Conservation (phyloP, 768 basidiomycete species). For the Auriscalpium vulgare region DNA sequence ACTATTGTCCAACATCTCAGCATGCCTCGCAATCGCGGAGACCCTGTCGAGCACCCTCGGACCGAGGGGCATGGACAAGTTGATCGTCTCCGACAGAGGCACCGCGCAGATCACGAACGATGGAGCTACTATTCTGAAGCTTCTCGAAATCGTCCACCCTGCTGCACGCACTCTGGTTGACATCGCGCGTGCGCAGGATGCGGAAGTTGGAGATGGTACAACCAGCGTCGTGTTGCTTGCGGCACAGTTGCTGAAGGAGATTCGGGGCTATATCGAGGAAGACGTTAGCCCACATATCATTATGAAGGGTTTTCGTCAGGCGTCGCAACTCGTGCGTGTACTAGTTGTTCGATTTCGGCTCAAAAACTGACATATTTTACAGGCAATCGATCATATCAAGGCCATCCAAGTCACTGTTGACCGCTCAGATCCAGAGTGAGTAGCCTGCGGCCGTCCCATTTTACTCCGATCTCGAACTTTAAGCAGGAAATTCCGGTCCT, state of each 20-base stretch:
- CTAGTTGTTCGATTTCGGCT: constrained; percentile 4
- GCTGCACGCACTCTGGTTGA: constrained; percentile 97
- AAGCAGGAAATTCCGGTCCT: constrained; percentile 80
- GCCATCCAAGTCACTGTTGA: constrained; percentile 87
- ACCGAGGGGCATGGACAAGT: constrained; percentile 97
- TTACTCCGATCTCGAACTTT: background rate
- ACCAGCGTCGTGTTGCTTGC: constrained; percentile 94
- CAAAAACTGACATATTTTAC: background rate
- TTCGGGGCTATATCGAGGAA: constrained; percentile 88
- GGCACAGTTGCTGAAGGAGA: constrained; percentile 89
- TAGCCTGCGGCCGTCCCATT: constrained; percentile 6
- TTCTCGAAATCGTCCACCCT: constrained; percentile 96
- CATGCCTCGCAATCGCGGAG: constrained; percentile 88
- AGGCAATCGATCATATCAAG: constrained; percentile 84
- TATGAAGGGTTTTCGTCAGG: constrained; percentile 91
- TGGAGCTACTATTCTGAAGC: constrained; percentile 96
- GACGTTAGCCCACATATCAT: constrained; percentile 96
- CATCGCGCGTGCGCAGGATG: constrained; percentile 96
- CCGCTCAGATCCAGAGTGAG: constrained; percentile 84
- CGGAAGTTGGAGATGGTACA: constrained; percentile 97
- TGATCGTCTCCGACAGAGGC: constrained; percentile 89
- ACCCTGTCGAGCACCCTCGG: constrained; percentile 94
- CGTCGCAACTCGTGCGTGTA: constrained; percentile 68
- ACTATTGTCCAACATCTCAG: constrained; percentile 90
- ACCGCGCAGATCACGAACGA: constrained; percentile 99